Evolutionary conservation across 2,329 filamentous ascomycete species (phyloP), one percentile per base, ranked within the genome.

Genomic region (Calonectria pseudoreteaudii): DNA sequence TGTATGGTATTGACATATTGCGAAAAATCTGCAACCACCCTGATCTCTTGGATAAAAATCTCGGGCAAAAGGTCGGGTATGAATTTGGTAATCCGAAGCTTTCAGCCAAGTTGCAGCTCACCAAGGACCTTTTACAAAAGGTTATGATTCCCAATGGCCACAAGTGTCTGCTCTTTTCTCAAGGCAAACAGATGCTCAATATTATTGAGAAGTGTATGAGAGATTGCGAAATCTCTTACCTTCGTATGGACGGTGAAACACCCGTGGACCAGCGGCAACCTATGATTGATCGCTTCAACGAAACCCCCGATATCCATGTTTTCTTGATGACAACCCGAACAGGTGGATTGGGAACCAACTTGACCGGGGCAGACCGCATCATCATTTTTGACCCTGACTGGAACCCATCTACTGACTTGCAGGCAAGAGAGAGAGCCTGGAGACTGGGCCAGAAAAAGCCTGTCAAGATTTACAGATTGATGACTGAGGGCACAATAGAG

Each of bases 301-400:
- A 91, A 18, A 90, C 94, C 65, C 92, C 94, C 0, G 86, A 93
- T 49, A 87, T 98, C 8, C 92, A 98, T 79, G 92, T 99, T 0
- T 99, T 99, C 81, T 88, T 99, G 2, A 90, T 99, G 69, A 98
- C 97, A 0, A 99, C 97, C 0, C 97, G 97, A 82, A 97, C 98
- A 23, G 97, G 97, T 58, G 97, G 97, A 0, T 87, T 99, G 18
- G 97, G 97, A 8, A 94, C 98, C 60, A 99, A 99, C 78, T 87
- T 99, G 28, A 99, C 97, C 0, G 97, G 97, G 10, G 97, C 97
- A 7, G 95, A 98, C 82, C 92, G 97, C 41, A 96, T 99, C 76
- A 98, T 99, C 81, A 98, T 99, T 69, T 99, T 97, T 81, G 97
- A 99, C 81, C 97, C 97, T 0, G 97, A 99, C 82, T 99, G 97